Conservation (phyloP, 371 early-diverging fungal genomes). For the Chytridium lagenaria region DNA sequence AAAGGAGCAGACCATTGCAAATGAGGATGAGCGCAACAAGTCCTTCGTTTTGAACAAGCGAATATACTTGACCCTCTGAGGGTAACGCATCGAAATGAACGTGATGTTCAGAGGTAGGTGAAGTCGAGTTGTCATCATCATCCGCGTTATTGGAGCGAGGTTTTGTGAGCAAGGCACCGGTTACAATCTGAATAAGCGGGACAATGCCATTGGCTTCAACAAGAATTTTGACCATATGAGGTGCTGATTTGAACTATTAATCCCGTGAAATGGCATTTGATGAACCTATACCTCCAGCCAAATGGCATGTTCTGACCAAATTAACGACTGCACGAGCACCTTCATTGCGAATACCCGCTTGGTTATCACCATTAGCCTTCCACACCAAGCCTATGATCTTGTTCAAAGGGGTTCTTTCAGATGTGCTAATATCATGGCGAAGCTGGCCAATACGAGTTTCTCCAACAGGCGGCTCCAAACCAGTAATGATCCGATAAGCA, state of each 20-base stretch:
- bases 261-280: no score
- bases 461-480: constrained; percentile 43
- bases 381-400: constrained; percentile 51
- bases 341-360: constrained; percentile 57
- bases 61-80: constrained; percentile 52
- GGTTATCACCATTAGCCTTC: constrained; percentile 57
- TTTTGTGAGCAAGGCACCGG: constrained; percentile 57
- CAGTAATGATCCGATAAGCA: constrained; percentile 53
- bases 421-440: not conserved
- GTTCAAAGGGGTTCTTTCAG: constrained; percentile 41
- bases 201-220: constrained; percentile 49
- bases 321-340: constrained; percentile 57
- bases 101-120: constrained; percentile 43
- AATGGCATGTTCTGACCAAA: constrained; percentile 45
- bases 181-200: constrained; percentile 55
- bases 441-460: constrained; percentile 31
- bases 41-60: constrained; percentile 59
- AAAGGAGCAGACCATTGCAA: constrained; percentile 32
- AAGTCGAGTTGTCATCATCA: constrained; percentile 53
- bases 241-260: constrained; percentile 18
- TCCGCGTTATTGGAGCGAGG: constrained; percentile 54
- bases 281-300: constrained; percentile 47
- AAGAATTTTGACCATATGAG: constrained; percentile 39
- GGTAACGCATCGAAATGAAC: constrained; percentile 60
- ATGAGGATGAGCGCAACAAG: constrained; percentile 52